Evolutionary conservation across 2,329 filamentous ascomycete species (phyloP).

Genomic region (Metarhizium brunneum): DNA sequence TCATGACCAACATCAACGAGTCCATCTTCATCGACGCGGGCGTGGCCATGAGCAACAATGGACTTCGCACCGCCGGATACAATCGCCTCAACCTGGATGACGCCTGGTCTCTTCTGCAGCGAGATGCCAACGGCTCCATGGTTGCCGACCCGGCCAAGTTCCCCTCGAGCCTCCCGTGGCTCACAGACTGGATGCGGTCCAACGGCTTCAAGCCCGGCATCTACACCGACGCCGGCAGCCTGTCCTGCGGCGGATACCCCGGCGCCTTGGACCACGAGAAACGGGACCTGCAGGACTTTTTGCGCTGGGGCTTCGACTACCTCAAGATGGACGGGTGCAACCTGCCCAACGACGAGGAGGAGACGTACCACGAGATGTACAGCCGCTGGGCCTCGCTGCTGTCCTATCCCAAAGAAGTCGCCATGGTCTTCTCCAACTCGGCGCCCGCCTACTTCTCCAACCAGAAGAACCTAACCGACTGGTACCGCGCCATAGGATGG

Average conservation of each 20-base stretch:
- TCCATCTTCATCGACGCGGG: conserved; percentile 37
- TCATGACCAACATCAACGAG: conserved; percentile 37
- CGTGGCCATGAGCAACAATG: conserved; percentile 31
- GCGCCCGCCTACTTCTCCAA: conserved; percentile 34
- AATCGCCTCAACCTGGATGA: conserved; percentile 34
- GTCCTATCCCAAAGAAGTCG: conserved; percentile 11
- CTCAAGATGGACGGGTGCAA: conserved; percentile 33
- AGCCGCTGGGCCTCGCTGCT: conserved; percentile 27
- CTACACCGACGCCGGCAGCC: conserved; percentile 33
- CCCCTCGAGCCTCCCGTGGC: conserved; percentile 32
- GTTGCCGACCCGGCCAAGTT: conserved; percentile 31
- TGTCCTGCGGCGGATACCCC: conserved; percentile 33
- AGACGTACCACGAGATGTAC: conserved; percentile 22
- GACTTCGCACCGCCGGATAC: conserved; percentile 25
- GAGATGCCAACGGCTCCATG: conserved; percentile 26
- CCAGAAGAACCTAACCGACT: conserved; percentile 27
- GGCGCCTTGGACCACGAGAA: conserved; percentile 31
- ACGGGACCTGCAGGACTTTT: conserved; percentile 30
- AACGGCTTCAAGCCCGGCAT: conserved; percentile 35
- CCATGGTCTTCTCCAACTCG: conserved; percentile 34
- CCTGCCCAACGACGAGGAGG: conserved; percentile 16
- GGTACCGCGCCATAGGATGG: conserved; percentile 37
- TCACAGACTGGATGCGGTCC: conserved; percentile 26
- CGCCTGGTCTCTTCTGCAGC: conserved; percentile 30
- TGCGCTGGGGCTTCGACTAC: conserved; percentile 27